Evolutionary conservation across 2,329 filamentous ascomycete genomes (phyloP).

Genomic region (Pseudogymnoascus sp.): DNA sequence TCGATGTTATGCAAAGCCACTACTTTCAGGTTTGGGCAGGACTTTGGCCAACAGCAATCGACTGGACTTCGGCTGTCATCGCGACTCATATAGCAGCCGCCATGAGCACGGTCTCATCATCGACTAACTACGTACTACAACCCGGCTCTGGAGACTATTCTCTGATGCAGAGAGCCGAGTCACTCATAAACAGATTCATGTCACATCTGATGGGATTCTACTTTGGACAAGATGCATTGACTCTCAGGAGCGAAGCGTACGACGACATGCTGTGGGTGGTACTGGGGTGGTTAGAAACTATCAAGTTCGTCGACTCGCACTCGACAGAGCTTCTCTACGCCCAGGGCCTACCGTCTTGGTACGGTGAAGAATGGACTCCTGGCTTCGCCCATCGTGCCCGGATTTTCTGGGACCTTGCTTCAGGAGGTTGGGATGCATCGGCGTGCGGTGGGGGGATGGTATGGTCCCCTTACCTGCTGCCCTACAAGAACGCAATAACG

Average conservation of each 20-base stretch:
- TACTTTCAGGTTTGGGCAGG: constrained; percentile 75
- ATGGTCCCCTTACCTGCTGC: constrained; percentile 73
- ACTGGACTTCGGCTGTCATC: constrained; percentile 87
- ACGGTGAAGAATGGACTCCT: constrained; percentile 67
- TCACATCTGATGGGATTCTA: constrained; percentile 71
- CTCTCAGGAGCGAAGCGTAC: constrained; percentile 70
- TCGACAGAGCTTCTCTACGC: constrained; percentile 50
- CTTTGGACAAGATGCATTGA: constrained; percentile 78
- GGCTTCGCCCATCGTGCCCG: constrained; percentile 77
- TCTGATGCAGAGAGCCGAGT: constrained; percentile 50
- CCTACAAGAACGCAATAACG: constrained; percentile 96
- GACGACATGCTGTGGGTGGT: constrained; percentile 97
- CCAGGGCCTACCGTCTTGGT: constrained; percentile 49
- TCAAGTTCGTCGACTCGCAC: constrained; percentile 68
- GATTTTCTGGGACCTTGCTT: constrained; percentile 77
- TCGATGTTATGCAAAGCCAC: constrained; percentile 67
- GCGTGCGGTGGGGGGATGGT: constrained; percentile 84
- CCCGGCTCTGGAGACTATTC: constrained; percentile 10
- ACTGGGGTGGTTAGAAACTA: constrained; percentile 77
- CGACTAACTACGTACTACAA: constrained; percentile 37
- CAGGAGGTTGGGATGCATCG: constrained; percentile 70
- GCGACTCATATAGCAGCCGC: constrained; percentile 71
- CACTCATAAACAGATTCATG: constrained; percentile 78
- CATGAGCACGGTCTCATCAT: constrained; percentile 62
- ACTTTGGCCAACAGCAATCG: constrained; percentile 78